These are phyloP conservation scores for Phytophthora sojae DNA, from an alignment of 352 stramenopile genomes.

Conservation along the genomic window DNA sequence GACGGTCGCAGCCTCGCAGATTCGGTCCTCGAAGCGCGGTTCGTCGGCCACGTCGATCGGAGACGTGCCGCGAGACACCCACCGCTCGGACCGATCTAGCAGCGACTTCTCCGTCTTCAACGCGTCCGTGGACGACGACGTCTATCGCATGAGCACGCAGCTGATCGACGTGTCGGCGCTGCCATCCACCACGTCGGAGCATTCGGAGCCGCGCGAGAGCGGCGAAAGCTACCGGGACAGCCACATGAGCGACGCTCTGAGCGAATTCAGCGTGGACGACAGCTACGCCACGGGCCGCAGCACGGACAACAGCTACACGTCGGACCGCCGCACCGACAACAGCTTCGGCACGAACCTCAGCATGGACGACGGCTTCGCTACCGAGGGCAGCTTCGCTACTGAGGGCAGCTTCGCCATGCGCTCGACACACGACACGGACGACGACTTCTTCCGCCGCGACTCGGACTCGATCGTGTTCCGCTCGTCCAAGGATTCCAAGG, in stretches of 20 bases:
- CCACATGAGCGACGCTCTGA: constrained; percentile 19
- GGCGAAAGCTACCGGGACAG: constrained; percentile 1
- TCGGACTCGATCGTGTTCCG: constrained; percentile 25
- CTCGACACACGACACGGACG: constrained; percentile 27
- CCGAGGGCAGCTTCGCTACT: too few species aligned
- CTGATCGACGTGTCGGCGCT: constrained; percentile 33
- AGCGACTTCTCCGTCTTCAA: constrained; percentile 56
- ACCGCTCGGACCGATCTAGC: constrained; percentile 38
- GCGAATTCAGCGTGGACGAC: constrained; percentile 32
- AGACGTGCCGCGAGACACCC: constrained; percentile 32
- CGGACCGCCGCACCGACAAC: constrained; percentile 17
- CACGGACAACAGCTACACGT: constrained; percentile 16
- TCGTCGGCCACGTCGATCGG: constrained; percentile 33
- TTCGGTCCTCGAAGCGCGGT: constrained; percentile 18
- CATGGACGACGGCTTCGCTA: neutral
- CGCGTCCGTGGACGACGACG: constrained; percentile 18
- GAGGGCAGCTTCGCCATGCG: neutral
- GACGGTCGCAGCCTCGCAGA: constrained; percentile 23
- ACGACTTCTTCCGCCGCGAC: constrained; percentile 19
- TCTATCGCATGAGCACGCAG: constrained; percentile 37
- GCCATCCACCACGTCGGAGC: constrained; percentile 24
- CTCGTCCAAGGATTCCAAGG: constrained; percentile 9
- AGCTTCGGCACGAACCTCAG: constrained; percentile 18
- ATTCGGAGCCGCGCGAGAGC: constrained; percentile 22
- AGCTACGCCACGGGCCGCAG: constrained; percentile 31